These are phyloP conservation scores for Senecio squalidus DNA, from an alignment of 140 eudicot genomes.

Conservation along the genomic window DNA sequence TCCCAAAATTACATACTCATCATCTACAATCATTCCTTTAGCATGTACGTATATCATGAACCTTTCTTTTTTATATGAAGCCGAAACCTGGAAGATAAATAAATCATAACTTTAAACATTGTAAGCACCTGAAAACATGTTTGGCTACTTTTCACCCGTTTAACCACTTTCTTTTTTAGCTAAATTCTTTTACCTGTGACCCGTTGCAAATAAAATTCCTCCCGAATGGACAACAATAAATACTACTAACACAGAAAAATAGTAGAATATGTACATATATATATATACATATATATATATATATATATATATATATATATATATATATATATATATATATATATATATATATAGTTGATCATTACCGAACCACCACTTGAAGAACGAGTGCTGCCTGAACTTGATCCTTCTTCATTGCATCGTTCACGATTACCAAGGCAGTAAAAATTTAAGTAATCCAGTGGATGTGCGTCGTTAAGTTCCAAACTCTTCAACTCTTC, in stretches of 20 bases:
- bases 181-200: background rate
- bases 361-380: slow-evolving; percentile 40
- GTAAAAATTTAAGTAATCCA: slow-evolving; percentile 76
- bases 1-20: slow-evolving; percentile 78
- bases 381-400: slow-evolving; percentile 22
- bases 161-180: background rate
- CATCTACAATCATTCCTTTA: slow-evolving; percentile 95
- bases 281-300: background rate
- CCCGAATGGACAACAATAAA: background rate
- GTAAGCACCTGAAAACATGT: background rate
- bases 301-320: background rate
- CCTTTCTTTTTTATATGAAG: slow-evolving; percentile 50
- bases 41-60: slow-evolving; percentile 95
- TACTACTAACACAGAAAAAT: background rate
- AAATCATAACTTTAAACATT: background rate
- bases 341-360: background rate
- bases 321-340: background rate
- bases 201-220: background rate
- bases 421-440: slow-evolving; percentile 88
- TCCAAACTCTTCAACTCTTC: slow-evolving; percentile 47
- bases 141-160: background rate
- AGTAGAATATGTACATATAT: background rate
- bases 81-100: slow-evolving; percentile 39
- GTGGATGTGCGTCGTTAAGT: slow-evolving; percentile 51
- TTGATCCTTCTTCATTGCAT: slow-evolving; percentile 23